Conservation (phyloP, 1,284 basidiomycete species). For the Coniferiporia weirii region DNA sequence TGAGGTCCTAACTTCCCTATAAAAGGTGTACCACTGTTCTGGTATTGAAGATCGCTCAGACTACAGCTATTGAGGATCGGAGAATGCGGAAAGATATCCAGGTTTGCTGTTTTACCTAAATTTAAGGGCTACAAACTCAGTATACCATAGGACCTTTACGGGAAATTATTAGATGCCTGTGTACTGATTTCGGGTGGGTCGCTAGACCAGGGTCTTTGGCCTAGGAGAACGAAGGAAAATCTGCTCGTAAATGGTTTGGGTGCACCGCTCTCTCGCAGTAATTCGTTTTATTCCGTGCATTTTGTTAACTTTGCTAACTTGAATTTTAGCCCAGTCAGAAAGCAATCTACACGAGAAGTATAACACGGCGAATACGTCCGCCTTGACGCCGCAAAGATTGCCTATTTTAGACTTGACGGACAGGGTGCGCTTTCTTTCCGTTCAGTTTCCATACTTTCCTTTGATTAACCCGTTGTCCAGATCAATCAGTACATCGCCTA, state of each 20-base stretch:
- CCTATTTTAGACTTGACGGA: neutral
- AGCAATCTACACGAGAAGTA: constrained; percentile 15
- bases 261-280: constrained; percentile 55
- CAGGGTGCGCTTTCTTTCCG: neutral
- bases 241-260: constrained; percentile 57
- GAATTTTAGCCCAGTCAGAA: constrained; percentile 15
- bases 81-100: constrained; percentile 88
- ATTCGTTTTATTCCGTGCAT: neutral
- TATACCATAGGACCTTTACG: constrained; percentile 65
- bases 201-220: constrained; percentile 77
- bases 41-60: constrained; percentile 82
- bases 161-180: constrained; percentile 81
- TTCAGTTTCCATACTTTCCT: neutral
- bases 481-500: constrained; percentile 73
- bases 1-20: neutral
- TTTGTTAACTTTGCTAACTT: neutral
- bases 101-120: constrained; percentile 33
- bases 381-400: constrained; percentile 1
- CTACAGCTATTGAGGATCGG: constrained; percentile 85
- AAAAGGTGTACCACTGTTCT: constrained; percentile 74
- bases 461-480: constrained; percentile 30
- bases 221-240: constrained; percentile 61
- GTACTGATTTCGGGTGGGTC: constrained; percentile 70
- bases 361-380: neutral
- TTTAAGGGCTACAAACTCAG: neutral